Evolutionary conservation across 148 eudicot genomes (phyloP).

Genomic region (Cornus florida): DNA sequence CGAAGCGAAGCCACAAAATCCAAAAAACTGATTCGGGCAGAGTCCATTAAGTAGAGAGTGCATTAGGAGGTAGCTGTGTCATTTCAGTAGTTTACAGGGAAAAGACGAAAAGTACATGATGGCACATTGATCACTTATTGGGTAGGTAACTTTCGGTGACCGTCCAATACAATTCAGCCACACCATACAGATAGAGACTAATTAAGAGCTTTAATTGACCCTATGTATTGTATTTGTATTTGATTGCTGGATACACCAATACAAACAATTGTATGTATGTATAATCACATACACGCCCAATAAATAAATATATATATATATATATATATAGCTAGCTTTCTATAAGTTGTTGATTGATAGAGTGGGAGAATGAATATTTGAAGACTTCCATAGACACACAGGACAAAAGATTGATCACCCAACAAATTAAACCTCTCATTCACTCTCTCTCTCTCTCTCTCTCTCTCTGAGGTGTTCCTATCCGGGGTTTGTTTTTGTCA

Average conservation of each 20-base stretch:
- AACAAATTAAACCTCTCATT: background rate
- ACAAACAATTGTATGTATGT: background rate
- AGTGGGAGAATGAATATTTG: no score
- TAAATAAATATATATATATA: no score
- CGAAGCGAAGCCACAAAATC: no score
- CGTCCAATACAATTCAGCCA: background rate
- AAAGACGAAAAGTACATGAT: no score
- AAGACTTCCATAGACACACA: background rate
- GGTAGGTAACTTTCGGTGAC: background rate
- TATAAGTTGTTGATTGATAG: background rate
- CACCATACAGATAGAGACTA: background rate
- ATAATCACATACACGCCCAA: no score
- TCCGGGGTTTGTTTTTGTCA: background rate
- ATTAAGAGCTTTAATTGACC: conserved; percentile 2
- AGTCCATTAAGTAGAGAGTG: background rate
- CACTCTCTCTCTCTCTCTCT: background rate
- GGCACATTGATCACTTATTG: background rate
- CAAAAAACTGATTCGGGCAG: background rate
- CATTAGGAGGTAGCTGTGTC: background rate
- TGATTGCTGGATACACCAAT: background rate
- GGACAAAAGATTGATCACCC: no score
- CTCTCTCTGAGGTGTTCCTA: background rate
- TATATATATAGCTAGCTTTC: no score
- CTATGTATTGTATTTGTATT: background rate
- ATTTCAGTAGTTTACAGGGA: background rate